Conservation (phyloP, 2,329 filamentous ascomycete species). For the Venturia nashicola region DNA sequence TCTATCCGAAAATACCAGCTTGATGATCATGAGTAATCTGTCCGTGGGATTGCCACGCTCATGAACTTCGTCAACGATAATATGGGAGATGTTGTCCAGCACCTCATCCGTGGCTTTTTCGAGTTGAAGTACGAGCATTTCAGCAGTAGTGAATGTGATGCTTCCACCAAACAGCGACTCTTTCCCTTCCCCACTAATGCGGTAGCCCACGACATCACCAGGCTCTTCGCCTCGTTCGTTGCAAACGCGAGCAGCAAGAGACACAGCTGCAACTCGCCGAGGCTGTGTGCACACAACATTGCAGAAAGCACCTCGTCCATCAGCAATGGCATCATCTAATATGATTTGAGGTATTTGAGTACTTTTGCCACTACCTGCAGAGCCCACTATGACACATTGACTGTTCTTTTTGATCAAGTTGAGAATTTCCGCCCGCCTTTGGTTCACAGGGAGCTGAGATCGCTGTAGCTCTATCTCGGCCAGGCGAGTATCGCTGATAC, state of each 20-base stretch:
- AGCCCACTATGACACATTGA: constrained; percentile 34
- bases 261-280: constrained; percentile 34
- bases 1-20: constrained; percentile 27
- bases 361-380: constrained; percentile 35
- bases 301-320: constrained; percentile 28
- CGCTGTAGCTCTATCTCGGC: constrained; percentile 19
- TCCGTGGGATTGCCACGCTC: constrained; percentile 34
- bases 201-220: constrained; percentile 23
- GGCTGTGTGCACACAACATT: constrained; percentile 40
- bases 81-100: constrained; percentile 31
- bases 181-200: constrained; percentile 26
- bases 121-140: constrained; percentile 34
- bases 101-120: constrained; percentile 26
- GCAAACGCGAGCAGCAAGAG: constrained; percentile 35
- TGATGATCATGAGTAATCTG: constrained; percentile 34
- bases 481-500: constrained; percentile 13
- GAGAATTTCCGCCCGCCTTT: constrained; percentile 23
- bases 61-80: constrained; percentile 41
- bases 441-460: constrained; percentile 27
- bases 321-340: constrained; percentile 33
- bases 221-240: constrained; percentile 30
- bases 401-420: constrained; percentile 26
- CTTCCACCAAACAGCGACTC: constrained; percentile 23
- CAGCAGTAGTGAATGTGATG: constrained; percentile 39
- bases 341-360: constrained; percentile 44